Percentiles rank a stretch among this genome's conserved stretches.
Conservation (phyloP, 176 grass and related monocot species). For the Zoysia japonica region DNA sequence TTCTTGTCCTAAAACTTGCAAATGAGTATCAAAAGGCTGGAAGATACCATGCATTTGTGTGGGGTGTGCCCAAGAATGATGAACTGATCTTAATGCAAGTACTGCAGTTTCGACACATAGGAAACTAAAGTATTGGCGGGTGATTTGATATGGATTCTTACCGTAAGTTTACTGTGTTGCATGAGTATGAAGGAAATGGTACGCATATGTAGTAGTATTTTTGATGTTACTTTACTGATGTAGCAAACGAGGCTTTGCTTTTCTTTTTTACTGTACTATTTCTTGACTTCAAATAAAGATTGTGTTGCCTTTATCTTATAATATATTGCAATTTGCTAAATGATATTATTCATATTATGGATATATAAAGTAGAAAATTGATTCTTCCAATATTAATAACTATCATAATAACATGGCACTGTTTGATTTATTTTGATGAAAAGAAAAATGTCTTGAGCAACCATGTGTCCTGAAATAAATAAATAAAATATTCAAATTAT, state of each 20-base stretch:
- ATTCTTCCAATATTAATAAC: no score
- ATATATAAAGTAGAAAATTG: no score
- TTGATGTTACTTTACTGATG: background rate
- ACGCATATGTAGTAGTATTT: background rate
- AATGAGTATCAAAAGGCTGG: constrained; percentile 5
- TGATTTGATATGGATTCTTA: background rate
- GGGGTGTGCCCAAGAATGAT: constrained; percentile 8
- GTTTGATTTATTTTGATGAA: no score
- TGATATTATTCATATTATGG: no score
- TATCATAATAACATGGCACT: no score
- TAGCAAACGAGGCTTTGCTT: background rate
- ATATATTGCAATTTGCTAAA: no score
- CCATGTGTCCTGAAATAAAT: no score
- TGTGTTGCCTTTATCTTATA: background rate
- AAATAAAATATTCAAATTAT: no score
- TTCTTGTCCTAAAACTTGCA: constrained; percentile 1
- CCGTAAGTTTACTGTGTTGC: background rate
- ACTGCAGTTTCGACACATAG: background rate
- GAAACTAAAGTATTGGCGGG: background rate
- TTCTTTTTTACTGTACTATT: background rate
- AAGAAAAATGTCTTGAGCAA: no score
- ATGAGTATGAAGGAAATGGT: background rate
- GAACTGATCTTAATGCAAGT: background rate
- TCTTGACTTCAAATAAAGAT: background rate
- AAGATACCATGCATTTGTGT: constrained; percentile 28